A percentile compares a stretch with the other conserved stretches of the same genome.
These are phyloP conservation scores for Rhizopogon vulgaris DNA, from an alignment of 768 basidiomycete species.

Conservation along the genomic window DNA sequence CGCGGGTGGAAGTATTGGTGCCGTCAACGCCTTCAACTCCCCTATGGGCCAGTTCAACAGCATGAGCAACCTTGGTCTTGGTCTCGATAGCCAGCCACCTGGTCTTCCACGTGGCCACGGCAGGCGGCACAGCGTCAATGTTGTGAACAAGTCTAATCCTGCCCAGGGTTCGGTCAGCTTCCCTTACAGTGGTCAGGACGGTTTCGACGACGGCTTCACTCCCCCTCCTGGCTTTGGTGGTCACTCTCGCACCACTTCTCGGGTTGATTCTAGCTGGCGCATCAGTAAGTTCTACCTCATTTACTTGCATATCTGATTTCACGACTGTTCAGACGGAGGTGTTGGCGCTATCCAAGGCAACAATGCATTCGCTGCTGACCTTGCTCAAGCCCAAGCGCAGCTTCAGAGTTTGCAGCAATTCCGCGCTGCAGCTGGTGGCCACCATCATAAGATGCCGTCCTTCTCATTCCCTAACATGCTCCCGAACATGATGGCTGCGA, in stretches of 20 bases:
- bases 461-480: conserved; percentile 99
- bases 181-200: conserved; percentile 49
- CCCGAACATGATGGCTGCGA: conserved; percentile 95
- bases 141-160: conserved; percentile 63
- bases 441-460: conserved; percentile 95
- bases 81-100: conserved; percentile 58
- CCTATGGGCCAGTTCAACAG: conserved; percentile 64
- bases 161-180: conserved; percentile 49
- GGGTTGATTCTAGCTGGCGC: conserved; percentile 82
- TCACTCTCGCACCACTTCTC: conserved; percentile 69
- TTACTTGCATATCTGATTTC: not conserved
- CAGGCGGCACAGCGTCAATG: conserved; percentile 86
- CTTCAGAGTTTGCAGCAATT: conserved; percentile 95
- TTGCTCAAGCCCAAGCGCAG: conserved; percentile 96
- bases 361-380: conserved; percentile 68
- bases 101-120: conserved; percentile 80
- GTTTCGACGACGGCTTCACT: conserved; percentile 78
- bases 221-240: conserved; percentile 53
- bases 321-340: conserved; percentile 36
- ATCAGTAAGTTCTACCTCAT: conserved; percentile 54
- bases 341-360: conserved; percentile 62
- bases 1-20: conserved; percentile 42
- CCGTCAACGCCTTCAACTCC: conserved; percentile 21
- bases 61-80: conserved; percentile 44
- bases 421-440: conserved; percentile 89